Evolutionary conservation across 768 basidiomycete genomes (phyloP), one percentile per base, ranked within the genome.

Genomic region (Suillus fuscotomentosus): DNA sequence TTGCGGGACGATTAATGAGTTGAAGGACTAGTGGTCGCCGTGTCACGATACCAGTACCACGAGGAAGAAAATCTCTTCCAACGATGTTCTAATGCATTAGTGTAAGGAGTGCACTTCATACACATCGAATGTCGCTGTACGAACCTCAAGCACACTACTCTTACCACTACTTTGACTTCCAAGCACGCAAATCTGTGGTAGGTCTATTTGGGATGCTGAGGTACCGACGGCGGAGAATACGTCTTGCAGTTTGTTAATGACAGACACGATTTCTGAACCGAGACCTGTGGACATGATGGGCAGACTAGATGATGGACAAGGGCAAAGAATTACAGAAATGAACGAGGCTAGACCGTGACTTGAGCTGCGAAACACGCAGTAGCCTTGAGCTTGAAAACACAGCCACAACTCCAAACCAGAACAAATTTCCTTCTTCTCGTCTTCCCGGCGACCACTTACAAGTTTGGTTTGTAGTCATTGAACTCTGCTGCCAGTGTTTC

Each of bases 11-110:
- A 78, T 99, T 88, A 74, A 98, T 96, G 53, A 99, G 87, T 89
- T 99, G 97, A 24, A 99, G 71, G 76, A 97, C 96, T 78, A 99
- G 81, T 63, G 97, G 97, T 75, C 97, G 88, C 73, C 97, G 88
- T 60, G 97, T 99, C 78, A 99, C 97, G 73, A 99, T 99, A 79
- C 97, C 97, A 63, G 95, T 93, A 76, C 97, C 97, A 83, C 97
- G 92, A 78, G 97, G 97, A 74, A 99, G 76, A 84, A 99, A 99
- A 78, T 99, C 97, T 69, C 97, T 88, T 65, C 97, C 97, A 62
- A 98, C 96, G 69, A 98, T 95, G 80, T 99, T 97, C 95, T 97
- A 64, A 22, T 56, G 48, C 34, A 59, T 57, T 55, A 63, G 54
- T 8, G 63, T 39, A 47, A 41, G 51, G 36, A 39, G 22, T 53